Conservation (phyloP, 345 rosid species). For the Trapa incisa region DNA sequence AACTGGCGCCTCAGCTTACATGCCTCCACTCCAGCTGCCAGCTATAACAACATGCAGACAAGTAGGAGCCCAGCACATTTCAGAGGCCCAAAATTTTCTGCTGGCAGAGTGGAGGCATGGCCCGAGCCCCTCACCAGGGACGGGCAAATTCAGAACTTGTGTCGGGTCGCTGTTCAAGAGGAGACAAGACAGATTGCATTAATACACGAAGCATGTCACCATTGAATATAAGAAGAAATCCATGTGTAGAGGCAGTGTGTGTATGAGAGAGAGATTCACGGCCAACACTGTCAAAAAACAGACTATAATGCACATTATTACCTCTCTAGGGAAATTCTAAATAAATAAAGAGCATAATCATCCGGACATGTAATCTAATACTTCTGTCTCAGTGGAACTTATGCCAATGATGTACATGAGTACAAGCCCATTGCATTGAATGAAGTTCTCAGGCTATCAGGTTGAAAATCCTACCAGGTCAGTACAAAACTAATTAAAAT, state of each 20-base stretch:
- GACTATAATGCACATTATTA: not conserved
- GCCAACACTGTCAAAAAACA: not conserved
- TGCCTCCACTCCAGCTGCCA: slow-evolving; percentile 56
- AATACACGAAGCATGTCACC: not conserved
- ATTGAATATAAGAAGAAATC: not conserved
- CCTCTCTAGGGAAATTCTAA: not conserved
- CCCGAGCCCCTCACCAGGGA: slow-evolving; percentile 92
- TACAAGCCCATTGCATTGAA: not conserved
- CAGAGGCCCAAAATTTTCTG: slow-evolving; percentile 11
- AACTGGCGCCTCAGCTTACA: slow-evolving; percentile 33
- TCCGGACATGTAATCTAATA: not conserved
- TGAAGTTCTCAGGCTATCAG: not conserved
- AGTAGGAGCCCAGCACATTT: slow-evolving; percentile 9
- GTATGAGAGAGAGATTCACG: not conserved
- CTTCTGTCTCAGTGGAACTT: not conserved
- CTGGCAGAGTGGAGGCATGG: slow-evolving; percentile 72
- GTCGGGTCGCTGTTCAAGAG: slow-evolving; percentile 61
- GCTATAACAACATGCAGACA: slow-evolving; percentile 6
- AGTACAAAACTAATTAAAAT: not conserved
- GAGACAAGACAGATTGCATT: slow-evolving; percentile 11
- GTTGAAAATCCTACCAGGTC: not conserved
- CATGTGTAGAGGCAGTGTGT: not conserved
- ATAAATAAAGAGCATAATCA: not conserved
- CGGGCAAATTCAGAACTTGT: slow-evolving; percentile 78
- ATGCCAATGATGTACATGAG: not conserved